Evolutionary conservation across 169 alveolate genomes (phyloP), one percentile per base, ranked within the genome.

Genomic region (Plasmodium sp.): DNA sequence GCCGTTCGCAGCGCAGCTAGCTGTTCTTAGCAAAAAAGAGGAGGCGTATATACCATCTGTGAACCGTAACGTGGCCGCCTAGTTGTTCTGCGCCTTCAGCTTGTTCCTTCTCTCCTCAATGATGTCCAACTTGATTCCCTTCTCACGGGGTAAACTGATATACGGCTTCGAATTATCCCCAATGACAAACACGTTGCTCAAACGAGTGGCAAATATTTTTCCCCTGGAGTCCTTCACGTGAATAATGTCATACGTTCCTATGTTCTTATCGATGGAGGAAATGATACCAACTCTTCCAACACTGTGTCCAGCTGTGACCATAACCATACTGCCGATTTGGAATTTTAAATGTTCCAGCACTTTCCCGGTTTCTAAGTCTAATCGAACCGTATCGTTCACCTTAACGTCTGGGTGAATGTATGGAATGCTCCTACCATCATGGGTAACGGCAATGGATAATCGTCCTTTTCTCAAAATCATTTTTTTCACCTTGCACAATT

Each of bases 351-450:
- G 97, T 81, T 98, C 99, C 91, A 96, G 54, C 54, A 98, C 99
- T 98, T 99, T 99, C 58, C 99, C 99, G 84, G 99, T 98, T 84
- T 96, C 98, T 85, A 99, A 91, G 95, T 99, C 99, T 81, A 99
- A 82, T 84, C 99, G 98, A 79, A 99, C 96, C 85, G 99, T 97
- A 97, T 99, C 99, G 92, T 99, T 96, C 51, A 97, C 99, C 97
- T 99, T 98, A 95, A 99, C 98, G 36, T 99, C 99, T 18, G 99
- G 99, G 96, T 99, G 99, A 12, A 99, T 99, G 97, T 95, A 99
- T 92, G 99, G 99, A 95, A 99, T 95, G 82, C 99, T 99, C 96
- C 99, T 98, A 58, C 99, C 99, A 96, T 99, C 99, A 96, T 99
- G 99, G 39, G 99, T 99, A 56, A 98, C 97, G 83, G 99, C 99